A percentile compares a stretch with the other conserved stretches of the same genome.
These are phyloP conservation scores for Gynochthodes officinalis DNA, from an alignment of 257 asterid genomes.

Conservation along the genomic window DNA sequence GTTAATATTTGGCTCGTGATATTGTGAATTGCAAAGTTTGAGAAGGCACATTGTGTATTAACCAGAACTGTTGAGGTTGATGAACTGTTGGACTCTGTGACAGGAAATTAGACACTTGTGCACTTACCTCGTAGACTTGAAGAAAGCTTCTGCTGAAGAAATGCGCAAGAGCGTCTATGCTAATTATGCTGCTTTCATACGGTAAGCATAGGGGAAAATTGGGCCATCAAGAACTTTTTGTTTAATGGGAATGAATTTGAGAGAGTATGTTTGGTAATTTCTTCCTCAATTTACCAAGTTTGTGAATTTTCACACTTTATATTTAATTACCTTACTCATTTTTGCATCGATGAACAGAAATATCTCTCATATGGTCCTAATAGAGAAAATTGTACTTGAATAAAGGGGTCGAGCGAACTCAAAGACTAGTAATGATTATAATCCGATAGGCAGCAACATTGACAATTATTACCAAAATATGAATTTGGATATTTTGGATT, in stretches of 20 bases:
- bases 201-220: conserved; percentile 33
- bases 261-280: neutral
- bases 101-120: conserved; percentile 91
- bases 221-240: neutral
- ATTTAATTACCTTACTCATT: neutral
- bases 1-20: neutral
- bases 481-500: neutral
- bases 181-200: conserved; percentile 78
- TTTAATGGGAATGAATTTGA: neutral
- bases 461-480: neutral
- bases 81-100: neutral
- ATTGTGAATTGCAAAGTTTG: too few species aligned
- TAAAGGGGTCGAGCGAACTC: too few species aligned
- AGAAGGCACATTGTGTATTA: too few species aligned
- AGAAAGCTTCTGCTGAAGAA: conserved; percentile 96
- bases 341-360: neutral
- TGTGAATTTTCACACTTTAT: neutral
- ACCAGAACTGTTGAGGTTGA: neutral
- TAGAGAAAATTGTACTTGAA: neutral
- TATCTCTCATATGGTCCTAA: neutral
- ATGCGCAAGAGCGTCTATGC: conserved; percentile 92
- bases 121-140: conserved; percentile 60
- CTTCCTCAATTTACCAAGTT: neutral
- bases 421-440: too few species aligned
- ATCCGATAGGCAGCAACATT: too few species aligned